Percentiles rank a stretch among this genome's conserved stretches.
These are phyloP conservation scores for Penicillium lagena DNA, from an alignment of 495 filamentous ascomycete species.

Conservation along the genomic window DNA sequence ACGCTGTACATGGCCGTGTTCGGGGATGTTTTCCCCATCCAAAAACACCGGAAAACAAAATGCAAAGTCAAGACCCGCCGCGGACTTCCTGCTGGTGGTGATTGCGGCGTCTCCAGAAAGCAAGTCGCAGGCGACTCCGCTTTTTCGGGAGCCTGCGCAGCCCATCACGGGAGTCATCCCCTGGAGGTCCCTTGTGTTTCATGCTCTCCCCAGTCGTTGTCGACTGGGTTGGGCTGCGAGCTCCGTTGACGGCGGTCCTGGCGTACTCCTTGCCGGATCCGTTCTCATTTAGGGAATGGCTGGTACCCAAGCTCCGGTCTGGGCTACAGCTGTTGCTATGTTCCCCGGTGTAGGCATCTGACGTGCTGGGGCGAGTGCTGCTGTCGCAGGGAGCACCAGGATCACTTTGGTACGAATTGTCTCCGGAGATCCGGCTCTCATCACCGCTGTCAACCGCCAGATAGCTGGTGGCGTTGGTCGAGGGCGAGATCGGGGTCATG, in stretches of 20 bases:
- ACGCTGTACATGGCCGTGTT: slow-evolving; percentile 13
- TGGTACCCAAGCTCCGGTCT: slow-evolving; percentile 7
- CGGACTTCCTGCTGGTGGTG: slow-evolving; percentile 32
- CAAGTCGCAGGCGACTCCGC: slow-evolving; percentile 37
- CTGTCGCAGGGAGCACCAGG: slow-evolving; percentile 15
- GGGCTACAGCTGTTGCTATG: slow-evolving; percentile 13
- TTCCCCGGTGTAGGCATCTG: slow-evolving; percentile 16
- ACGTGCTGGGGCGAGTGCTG: slow-evolving; percentile 26
- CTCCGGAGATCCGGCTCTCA: slow-evolving; percentile 28
- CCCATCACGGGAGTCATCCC: slow-evolving; percentile 17
- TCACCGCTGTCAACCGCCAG: slow-evolving; percentile 43
- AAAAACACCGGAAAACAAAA: slow-evolving; percentile 3
- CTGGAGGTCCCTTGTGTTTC: slow-evolving; percentile 17
- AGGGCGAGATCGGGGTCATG: slow-evolving; percentile 40
- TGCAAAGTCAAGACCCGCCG: slow-evolving; percentile 25
- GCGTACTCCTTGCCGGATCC: slow-evolving; percentile 21
- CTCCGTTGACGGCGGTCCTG: slow-evolving; percentile 15
- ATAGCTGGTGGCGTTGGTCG: slow-evolving; percentile 47
- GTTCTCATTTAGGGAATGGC: slow-evolving; percentile 17
- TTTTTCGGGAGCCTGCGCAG: slow-evolving; percentile 27
- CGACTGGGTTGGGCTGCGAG: slow-evolving; percentile 23
- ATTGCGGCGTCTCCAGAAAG: slow-evolving; percentile 39
- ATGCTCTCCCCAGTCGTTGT: slow-evolving; percentile 24
- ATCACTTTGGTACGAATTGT: slow-evolving; percentile 25
- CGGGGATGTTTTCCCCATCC: background rate